A percentile compares a stretch with the other conserved stretches of the same genome.
These are phyloP conservation scores for Knufia petricola DNA, from an alignment of 2,329 filamentous ascomycete species.

Conservation along the genomic window DNA sequence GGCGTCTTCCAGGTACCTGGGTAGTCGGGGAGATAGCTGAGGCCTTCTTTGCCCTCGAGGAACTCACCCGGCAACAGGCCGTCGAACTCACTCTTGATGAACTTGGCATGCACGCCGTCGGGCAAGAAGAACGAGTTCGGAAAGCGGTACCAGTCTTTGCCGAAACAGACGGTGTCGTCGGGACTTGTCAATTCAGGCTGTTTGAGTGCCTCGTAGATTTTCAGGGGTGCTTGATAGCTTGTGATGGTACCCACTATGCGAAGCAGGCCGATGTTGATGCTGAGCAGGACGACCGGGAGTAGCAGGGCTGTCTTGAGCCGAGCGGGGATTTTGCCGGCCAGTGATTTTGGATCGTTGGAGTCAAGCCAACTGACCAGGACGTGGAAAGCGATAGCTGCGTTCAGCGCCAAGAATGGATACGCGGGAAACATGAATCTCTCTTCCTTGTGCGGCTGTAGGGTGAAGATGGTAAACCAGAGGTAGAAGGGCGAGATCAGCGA, in stretches of 20 bases:
- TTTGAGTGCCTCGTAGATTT: conserved; percentile 41
- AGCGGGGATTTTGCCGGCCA: conserved; percentile 63
- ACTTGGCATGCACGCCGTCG: conserved; percentile 72
- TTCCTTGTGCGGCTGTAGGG: conserved; percentile 88
- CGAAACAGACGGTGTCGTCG: conserved; percentile 72
- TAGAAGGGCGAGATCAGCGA: conserved; percentile 82
- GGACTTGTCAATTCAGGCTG: conserved; percentile 39
- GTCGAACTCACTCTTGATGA: conserved; percentile 79
- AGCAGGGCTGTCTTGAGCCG: conserved; percentile 54
- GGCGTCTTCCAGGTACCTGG: conserved; percentile 78
- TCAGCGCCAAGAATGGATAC: conserved; percentile 82
- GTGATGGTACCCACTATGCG: conserved; percentile 68
- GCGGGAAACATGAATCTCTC: conserved; percentile 97
- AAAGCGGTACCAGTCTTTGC: conserved; percentile 98
- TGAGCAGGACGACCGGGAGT: conserved; percentile 44
- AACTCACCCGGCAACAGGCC: conserved; percentile 89
- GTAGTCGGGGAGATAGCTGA: conserved; percentile 65
- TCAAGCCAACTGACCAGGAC: conserved; percentile 68
- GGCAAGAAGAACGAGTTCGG: conserved; percentile 88
- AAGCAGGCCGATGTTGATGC: conserved; percentile 56
- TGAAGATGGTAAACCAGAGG: conserved; percentile 88
- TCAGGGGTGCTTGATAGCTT: conserved; percentile 74
- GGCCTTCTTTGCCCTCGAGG: conserved; percentile 52
- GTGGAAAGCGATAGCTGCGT: conserved; percentile 76
- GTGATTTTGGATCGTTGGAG: conserved; percentile 54